Percentiles rank a stretch among this genome's conserved stretches.
Conservation (phyloP, 73 alveolate species). For the Paramecium biaurelia region DNA sequence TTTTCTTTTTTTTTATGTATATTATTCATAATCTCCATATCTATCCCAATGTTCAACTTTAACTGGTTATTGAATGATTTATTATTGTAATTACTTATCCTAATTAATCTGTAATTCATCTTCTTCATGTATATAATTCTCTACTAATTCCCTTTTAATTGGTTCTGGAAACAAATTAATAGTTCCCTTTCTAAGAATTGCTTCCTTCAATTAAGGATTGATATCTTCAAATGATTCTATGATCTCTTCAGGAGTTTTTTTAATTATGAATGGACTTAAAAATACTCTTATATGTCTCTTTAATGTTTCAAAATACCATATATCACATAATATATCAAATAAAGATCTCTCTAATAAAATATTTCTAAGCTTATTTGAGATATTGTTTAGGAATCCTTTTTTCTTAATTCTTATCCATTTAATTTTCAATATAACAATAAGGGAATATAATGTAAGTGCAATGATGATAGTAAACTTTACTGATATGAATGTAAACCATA, state of each 20-base stretch:
- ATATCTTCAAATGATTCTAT: conserved; percentile 44
- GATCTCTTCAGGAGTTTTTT: conserved; percentile 6
- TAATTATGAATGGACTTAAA: conserved; percentile 1
- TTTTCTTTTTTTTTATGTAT: neutral
- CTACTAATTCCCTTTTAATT: neutral
- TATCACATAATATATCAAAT: conserved; percentile 34
- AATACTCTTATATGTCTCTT: conserved; percentile 49
- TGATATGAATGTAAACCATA: neutral
- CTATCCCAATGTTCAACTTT: conserved; percentile 43
- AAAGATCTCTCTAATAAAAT: conserved; percentile 18
- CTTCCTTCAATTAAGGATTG: conserved; percentile 12
- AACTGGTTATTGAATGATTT: neutral
- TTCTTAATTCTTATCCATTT: neutral
- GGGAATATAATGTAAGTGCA: neutral
- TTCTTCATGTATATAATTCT: neutral
- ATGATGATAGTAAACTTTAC: neutral
- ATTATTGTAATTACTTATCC: neutral
- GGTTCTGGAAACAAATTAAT: conserved; percentile 11
- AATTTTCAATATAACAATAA: neutral
- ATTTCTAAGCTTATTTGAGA: neutral
- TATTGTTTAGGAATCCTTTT: neutral
- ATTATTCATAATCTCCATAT: conserved; percentile 29
- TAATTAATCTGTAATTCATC: neutral
- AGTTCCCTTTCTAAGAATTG: neutral
- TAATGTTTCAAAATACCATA: conserved; percentile 32